Base-by-base conservation (phyloP, 2,329 filamentous ascomycete species). In the Emergomyces pasteurianus region DNA sequence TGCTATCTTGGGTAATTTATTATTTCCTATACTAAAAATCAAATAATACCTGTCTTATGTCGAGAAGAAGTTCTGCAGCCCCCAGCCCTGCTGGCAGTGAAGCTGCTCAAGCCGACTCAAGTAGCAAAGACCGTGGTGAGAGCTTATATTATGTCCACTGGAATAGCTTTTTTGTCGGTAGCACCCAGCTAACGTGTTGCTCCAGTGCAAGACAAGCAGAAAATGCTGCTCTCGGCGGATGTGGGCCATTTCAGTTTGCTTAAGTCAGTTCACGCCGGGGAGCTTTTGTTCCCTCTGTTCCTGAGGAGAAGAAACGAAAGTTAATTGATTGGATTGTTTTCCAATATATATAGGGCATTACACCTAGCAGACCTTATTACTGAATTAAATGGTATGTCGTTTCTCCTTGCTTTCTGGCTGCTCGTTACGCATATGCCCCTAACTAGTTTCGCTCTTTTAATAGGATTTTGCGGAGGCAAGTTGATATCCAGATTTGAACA, bases 291-390 rank as follows among this genome's bases (percentile, higher is more conserved):
- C 18, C 36, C 53, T 8, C 36, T 1, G 12, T 38, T 56, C 23
- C 10, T 42, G 6, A 53, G 36, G 28, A 36, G 8, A 12, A 26
- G 28, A 21, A 57, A 46, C 12, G 9, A 31, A 46, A 21, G 40
- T 43, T 18, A n/a, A 57, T 57, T 57, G 23, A 57, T 46, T 12
- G 3, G 40, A 34, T 57, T 57, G 12, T 53, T 34, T 53, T 53
- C 12, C 54, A 7, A 46, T 28, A 57, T 55, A 50, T 54, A 60
- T 61, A 79, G 76, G 67, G 77, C 78, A 54, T 70, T 80, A 58
- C 78, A 80, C 67, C 73, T 80, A 59, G 78, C 78, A n/a, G 78
- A 80, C 70, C 68, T 79, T 56, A 77, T 80, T 55, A 80, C 78
- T 60, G 77, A 79, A 64, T 68, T 80, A 61, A 80, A 80, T 71